Percentiles rank a stretch among this genome's conserved stretches.
Evolutionary conservation across 305 asterid genomes (phyloP).

Genomic region (Solanum hybrid): DNA sequence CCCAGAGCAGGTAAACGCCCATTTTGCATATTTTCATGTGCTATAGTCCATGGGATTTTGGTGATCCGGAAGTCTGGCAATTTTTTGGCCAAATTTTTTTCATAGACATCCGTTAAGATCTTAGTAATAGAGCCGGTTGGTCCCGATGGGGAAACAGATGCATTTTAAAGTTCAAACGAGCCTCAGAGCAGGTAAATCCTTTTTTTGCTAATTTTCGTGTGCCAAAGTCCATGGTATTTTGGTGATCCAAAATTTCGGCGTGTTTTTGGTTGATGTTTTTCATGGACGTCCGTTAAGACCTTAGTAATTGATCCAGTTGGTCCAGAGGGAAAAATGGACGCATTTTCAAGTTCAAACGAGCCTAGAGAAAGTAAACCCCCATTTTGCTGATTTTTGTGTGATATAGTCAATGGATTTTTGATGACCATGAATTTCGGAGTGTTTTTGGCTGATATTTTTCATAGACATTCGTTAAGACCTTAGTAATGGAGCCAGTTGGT

Average conservation of each 20-base stretch:
- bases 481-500: neutral
- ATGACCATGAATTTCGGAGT: fast-evolving
- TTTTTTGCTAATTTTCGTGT: neutral
- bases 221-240: neutral
- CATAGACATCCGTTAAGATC: too few relatives aligned
- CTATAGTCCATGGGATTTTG: too few relatives aligned
- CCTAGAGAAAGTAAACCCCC: too few relatives aligned
- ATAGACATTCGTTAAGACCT: neutral
- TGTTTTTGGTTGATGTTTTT: neutral
- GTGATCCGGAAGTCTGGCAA: fast-evolving
- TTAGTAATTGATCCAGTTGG: neutral
- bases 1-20: too few relatives aligned
- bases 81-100: too few relatives aligned
- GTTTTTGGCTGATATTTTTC: neutral
- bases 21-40: too few relatives aligned
- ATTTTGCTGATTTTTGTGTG: too few relatives aligned
- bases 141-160: fast-evolving
- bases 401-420: neutral
- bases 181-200: neutral
- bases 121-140: too few relatives aligned
- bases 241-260: too few relatives aligned
- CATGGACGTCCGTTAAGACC: neutral
- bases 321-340: fast-evolving
- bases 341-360: too few relatives aligned
- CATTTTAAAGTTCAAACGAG: too few relatives aligned